Evolutionary conservation across 768 basidiomycete species (phyloP).

Genomic region (Lactarius evosmus): DNA sequence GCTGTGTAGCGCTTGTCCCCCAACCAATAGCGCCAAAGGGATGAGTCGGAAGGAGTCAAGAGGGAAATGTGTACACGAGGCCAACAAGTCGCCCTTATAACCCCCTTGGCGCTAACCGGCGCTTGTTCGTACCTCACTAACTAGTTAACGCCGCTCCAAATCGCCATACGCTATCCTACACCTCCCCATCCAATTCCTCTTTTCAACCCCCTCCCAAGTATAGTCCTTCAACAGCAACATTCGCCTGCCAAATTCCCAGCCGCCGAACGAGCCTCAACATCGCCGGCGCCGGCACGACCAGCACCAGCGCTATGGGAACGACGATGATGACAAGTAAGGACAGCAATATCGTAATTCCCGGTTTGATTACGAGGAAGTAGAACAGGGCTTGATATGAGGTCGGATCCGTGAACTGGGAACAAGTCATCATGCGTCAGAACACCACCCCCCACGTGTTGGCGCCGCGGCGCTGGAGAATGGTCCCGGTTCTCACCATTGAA

Average conservation of each 20-base stretch:
- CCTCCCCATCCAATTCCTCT: neutral
- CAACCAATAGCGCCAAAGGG: slow-evolving; percentile 5
- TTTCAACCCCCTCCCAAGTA: slow-evolving; percentile 41
- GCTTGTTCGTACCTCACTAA: slow-evolving; percentile 4
- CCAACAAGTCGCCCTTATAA: slow-evolving; percentile 7
- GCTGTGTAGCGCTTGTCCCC: slow-evolving; percentile 10
- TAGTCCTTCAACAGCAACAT: slow-evolving; percentile 72
- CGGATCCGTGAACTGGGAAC: slow-evolving; percentile 66
- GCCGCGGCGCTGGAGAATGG: slow-evolving; percentile 13
- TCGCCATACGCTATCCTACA: neutral
- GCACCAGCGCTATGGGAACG: slow-evolving; percentile 53
- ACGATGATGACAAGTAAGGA: slow-evolving; percentile 52
- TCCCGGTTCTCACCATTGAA: slow-evolving; percentile 57
- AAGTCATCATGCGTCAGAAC: slow-evolving; percentile 5
- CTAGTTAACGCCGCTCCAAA: neutral
- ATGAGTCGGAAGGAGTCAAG: slow-evolving; percentile 3
- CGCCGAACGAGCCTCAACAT: slow-evolving; percentile 60
- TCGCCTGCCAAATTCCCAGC: slow-evolving; percentile 80
- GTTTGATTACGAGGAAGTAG: slow-evolving; percentile 87
- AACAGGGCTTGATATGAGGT: slow-evolving; percentile 84
- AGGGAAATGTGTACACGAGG: slow-evolving; percentile 15
- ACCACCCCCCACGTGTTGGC: slow-evolving; percentile 9
- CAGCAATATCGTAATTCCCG: slow-evolving; percentile 68
- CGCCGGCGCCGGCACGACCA: slow-evolving; percentile 66
- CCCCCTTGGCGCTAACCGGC: slow-evolving; percentile 23